Evolutionary conservation across 352 stramenopile species (phyloP), one percentile per base, ranked within the genome.

Genomic region (Phytophthora quininea): DNA sequence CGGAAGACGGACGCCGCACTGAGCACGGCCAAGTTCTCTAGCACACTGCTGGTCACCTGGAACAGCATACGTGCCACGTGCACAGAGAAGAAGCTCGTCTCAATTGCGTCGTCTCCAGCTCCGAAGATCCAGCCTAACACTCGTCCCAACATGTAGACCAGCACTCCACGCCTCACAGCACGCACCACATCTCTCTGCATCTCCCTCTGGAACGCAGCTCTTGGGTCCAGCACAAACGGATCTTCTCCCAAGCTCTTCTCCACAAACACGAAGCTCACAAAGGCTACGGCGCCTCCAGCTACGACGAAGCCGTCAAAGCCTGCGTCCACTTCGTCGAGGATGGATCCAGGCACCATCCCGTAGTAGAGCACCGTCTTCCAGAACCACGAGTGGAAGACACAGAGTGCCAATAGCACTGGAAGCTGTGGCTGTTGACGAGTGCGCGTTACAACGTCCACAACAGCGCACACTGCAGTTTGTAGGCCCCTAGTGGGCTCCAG

Each of bases 341-440:
- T 40, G 59, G 46, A 19, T n/a, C 43, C 43, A 45, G 56, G 62
- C 37, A 61, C 54, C 64, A 79, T 71, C 1, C 59, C 64, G 45
- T 73, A 77, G 64, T 76, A 82, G 35, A 82, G 29, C 64, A 75
- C 67, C 2, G 69, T 61, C 50, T 87, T 87, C 81, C 81, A 90
- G 24, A 82, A 43, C 63, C 74, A 88, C 37, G 81, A 72, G 64
- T 88, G 67, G 9, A 66, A 7, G 24, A 87, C 67, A 71, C 72
- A 87, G 7, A 87, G 56, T 11, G 73, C 33, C 14, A 86, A 46
- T 27, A 88, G 46, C 37, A 84, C 50, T 0, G 79, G 60, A 10
- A 90, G 65, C 54, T 87, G 81, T 29, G 81, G 79, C 29, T 88
- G 79, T 45, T 73, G 49, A 32, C 73, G 71, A 12, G 80, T 42